A percentile compares a stretch with the other conserved stretches of the same genome.
phyloP scores from a whole-genome alignment of 139 green algal genomes.

The Zygnema cylindricum region DNA sequence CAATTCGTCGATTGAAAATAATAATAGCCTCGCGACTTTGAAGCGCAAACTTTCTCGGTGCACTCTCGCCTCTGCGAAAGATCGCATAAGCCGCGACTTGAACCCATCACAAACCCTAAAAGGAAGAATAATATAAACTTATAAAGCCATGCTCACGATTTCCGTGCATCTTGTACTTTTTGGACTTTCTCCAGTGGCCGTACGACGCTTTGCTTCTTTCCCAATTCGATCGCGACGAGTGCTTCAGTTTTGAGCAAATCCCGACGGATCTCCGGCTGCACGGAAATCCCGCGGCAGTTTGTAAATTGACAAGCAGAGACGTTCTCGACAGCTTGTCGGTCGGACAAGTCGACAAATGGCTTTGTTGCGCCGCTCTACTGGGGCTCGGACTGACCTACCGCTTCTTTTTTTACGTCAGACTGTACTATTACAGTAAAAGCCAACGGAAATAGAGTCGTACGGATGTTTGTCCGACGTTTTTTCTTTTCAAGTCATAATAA shows the following conservation, averaged over 20 bases:
- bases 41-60: neutral
- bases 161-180: no score
- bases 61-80: neutral
- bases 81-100: no score
- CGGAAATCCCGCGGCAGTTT: neutral
- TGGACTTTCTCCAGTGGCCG: no score
- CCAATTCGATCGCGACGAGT: neutral
- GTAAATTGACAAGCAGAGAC: neutral
- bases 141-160: no score
- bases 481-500: no score
- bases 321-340: constrained; percentile 13
- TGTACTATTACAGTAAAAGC: constrained; percentile 15
- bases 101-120: no score
- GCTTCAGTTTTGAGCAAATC: constrained; percentile 1
- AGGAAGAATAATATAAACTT: no score
- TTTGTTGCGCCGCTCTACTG: constrained; percentile 10
- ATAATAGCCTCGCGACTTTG: neutral
- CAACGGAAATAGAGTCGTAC: neutral
- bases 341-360: constrained; percentile 22
- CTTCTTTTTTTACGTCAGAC: constrained; percentile 9
- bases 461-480: no score
- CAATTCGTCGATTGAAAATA: neutral
- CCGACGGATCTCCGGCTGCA: neutral
- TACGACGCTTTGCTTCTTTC: constrained; percentile 2
- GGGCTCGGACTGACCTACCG: constrained; percentile 2